These are phyloP conservation scores for Isabelozyma pseudorhagii DNA, from an alignment of 805 yeast genomes.

Conservation along the genomic window DNA sequence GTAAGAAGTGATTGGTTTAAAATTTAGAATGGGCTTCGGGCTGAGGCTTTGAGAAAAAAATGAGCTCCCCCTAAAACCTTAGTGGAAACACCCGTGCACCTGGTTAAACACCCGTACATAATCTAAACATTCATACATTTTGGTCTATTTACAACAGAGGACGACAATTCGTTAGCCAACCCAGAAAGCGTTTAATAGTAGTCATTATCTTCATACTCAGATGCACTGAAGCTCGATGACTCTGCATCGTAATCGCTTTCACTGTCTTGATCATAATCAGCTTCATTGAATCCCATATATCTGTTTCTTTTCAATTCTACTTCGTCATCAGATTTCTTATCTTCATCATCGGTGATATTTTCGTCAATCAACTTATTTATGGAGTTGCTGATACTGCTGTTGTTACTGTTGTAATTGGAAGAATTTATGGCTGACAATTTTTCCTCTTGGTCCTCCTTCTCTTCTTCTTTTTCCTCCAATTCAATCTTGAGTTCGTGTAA, in stretches of 20 bases:
- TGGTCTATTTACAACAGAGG: neutral
- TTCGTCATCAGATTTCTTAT: conserved; percentile 39
- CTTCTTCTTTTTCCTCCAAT: conserved; percentile 59
- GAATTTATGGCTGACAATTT: conserved; percentile 3
- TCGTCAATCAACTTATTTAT: conserved; percentile 7
- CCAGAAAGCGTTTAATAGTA: conserved; percentile 11
- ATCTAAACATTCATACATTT: too few relatives aligned
- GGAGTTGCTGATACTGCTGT: neutral
- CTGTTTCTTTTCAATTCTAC: conserved; percentile 43
- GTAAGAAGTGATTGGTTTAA: too few relatives aligned
- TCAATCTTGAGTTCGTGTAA: conserved; percentile 87
- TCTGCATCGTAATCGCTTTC: conserved; percentile 27
- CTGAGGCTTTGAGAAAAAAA: too few relatives aligned
- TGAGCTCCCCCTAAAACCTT: too few relatives aligned
- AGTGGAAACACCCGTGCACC: neutral
- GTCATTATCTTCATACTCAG: conserved; percentile 32
- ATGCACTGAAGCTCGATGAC: conserved; percentile 13
- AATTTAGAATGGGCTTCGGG: too few relatives aligned
- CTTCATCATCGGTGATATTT: conserved; percentile 25
- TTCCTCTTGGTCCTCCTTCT: conserved; percentile 8
- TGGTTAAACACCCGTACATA: neutral
- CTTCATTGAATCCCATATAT: conserved; percentile 42
- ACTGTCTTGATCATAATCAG: conserved; percentile 41
- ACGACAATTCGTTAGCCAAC: neutral
- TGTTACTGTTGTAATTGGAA: neutral